Base-by-base conservation (phyloP, 2,329 filamentous ascomycete genomes). In the Sclerotinia sclerotiorum region DNA sequence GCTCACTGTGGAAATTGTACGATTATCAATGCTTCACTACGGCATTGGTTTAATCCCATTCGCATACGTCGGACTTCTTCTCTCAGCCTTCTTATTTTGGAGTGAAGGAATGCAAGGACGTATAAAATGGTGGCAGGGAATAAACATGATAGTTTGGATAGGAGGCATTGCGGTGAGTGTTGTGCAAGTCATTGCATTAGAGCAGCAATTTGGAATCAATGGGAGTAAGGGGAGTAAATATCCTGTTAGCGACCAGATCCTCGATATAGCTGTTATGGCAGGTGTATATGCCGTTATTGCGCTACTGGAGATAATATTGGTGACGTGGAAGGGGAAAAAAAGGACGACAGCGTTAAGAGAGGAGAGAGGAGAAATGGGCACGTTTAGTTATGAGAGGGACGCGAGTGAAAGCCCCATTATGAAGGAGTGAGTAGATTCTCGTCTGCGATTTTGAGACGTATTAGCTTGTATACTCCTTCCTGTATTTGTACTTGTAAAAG, bases 41-140 rank as follows among this genome's bases (percentile, higher is more conserved):
- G 76, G 77, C 1, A 76, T 79, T 65, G 75, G 74, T 0, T 70
- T 80, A 8, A 46, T 79, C n/a, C 78, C 78, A 15, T 79, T 80
- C 67, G 70, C 69, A 11, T 78, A 76, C 67, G 73, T 74, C 13
- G 76, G 77, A 1, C 52, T 79, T 1, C n/a, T 79, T 3, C 51
- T 74, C 2, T 77, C 72, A 15, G 68, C 58, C 1, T 35, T 69
- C 3, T n/a, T 79, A 21, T 73, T 76, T 54, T 72, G 69, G 52
- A 74, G 71, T n/a, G 52, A 72, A n/a, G 75, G 75, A 15, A 7
- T 73, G 13, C 44, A 67, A 46, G 71, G 70, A 10, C 70, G 72
- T 32, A 65, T 76, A 11, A 48, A 68, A 11, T 72, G 71, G 3
- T 76, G 77, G 77, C 70, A 71, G 52, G 71, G 68, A 54, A 54